A percentile compares a stretch with the other conserved stretches of the same genome.
These are phyloP conservation scores for Pontederia crassipes DNA, from an alignment of 176 grass and related monocot species.

Conservation along the genomic window DNA sequence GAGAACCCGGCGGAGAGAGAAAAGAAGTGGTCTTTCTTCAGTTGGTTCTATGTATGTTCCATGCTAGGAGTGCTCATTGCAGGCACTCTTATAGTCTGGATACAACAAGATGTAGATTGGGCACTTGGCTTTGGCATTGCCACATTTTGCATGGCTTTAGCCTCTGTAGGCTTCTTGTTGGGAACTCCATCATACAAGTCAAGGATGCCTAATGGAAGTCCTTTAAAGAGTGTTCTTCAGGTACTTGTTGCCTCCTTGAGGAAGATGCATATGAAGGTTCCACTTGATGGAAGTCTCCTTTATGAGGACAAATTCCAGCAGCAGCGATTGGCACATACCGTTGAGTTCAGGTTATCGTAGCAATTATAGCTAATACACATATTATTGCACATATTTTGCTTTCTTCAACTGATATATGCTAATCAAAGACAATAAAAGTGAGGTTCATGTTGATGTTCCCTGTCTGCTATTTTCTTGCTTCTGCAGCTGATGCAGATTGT, in stretches of 20 bases:
- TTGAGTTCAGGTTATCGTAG: slow-evolving; percentile 54
- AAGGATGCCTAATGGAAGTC: slow-evolving; percentile 71
- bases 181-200: slow-evolving; percentile 70
- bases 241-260: slow-evolving; percentile 55
- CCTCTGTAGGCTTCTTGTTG: slow-evolving; percentile 35
- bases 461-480: not conserved
- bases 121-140: slow-evolving; percentile 75
- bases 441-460: not conserved
- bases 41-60: slow-evolving; percentile 64
- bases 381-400: not conserved
- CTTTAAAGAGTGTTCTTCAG: slow-evolving; percentile 59
- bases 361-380: not conserved
- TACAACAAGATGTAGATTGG: slow-evolving; percentile 80
- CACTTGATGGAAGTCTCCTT: slow-evolving; percentile 31
- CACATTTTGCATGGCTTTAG: slow-evolving; percentile 42
- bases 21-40: slow-evolving; percentile 76
- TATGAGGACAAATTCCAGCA: slow-evolving; percentile 24
- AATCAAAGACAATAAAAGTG: not conserved
- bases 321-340: slow-evolving; percentile 51
- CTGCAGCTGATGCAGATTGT: not conserved
- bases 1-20: slow-evolving; percentile 46
- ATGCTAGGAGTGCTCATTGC: slow-evolving; percentile 73
- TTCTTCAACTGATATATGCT: not conserved
- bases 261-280: slow-evolving; percentile 50
- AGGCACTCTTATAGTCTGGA: slow-evolving; percentile 67